Conservation (phyloP, 2,329 filamentous ascomycete genomes). For the Diplocarpon mali region DNA sequence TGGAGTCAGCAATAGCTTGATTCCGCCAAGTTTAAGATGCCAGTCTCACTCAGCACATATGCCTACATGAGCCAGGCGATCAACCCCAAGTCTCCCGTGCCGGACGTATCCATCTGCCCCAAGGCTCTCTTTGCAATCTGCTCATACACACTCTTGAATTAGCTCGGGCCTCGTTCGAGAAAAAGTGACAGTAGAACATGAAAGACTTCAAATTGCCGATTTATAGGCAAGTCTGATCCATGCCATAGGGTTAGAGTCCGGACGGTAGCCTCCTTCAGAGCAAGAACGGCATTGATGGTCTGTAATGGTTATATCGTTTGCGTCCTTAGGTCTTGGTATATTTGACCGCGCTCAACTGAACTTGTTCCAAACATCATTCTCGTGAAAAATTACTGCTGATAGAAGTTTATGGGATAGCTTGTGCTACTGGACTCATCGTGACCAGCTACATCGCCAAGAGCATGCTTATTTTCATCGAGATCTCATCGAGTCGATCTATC, state of each 20-base stretch:
- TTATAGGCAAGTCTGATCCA: slow-evolving; percentile 29
- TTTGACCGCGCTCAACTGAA: slow-evolving; percentile 37
- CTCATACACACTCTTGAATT: slow-evolving; percentile 40
- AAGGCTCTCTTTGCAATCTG: slow-evolving; percentile 38
- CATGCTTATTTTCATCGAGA: slow-evolving; percentile 24
- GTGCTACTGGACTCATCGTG: slow-evolving; percentile 16
- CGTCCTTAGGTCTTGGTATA: slow-evolving; percentile 33
- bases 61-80: slow-evolving; percentile 38
- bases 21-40: too few relatives aligned
- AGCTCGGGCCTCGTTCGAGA: slow-evolving; percentile 33
- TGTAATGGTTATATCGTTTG: background rate
- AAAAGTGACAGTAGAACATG: slow-evolving; percentile 28
- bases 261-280: slow-evolving; percentile 35
- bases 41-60: slow-evolving; percentile 37
- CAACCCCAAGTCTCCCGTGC: slow-evolving; percentile 39
- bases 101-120: slow-evolving; percentile 36
- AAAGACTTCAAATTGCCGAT: slow-evolving; percentile 31
- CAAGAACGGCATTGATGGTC: slow-evolving; percentile 35
- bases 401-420: slow-evolving; percentile 17
- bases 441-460: too few relatives aligned
- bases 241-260: slow-evolving; percentile 32
- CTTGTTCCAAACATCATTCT: slow-evolving; percentile 38
- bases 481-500: too few relatives aligned
- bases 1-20: slow-evolving; percentile 40
- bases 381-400: slow-evolving; percentile 31